phyloP scores from a whole-genome alignment of 2,329 filamentous ascomycete genomes.

The Phyllosticta ampelicida region DNA sequence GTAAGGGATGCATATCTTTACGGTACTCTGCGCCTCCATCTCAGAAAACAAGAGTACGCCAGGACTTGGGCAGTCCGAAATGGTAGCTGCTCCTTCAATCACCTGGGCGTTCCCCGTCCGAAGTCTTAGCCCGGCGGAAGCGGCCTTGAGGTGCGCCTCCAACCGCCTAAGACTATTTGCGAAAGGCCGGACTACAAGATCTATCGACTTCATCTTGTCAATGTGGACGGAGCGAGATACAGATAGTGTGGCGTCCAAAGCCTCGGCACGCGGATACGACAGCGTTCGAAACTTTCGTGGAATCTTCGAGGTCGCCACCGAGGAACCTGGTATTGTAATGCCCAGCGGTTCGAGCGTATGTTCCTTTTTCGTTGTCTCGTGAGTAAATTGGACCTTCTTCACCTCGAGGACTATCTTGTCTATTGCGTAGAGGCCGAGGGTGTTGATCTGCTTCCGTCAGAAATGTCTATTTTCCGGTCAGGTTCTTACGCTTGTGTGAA shows the following conservation, averaged over 20 bases:
- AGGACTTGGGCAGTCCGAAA: slow-evolving; percentile 33
- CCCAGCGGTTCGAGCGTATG: slow-evolving; percentile 36
- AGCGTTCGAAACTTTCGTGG: slow-evolving; percentile 47
- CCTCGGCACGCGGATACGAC: slow-evolving; percentile 60
- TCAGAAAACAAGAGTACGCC: slow-evolving; percentile 36
- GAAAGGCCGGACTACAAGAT: slow-evolving; percentile 61
- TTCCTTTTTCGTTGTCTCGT: slow-evolving; percentile 50
- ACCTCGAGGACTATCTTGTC: slow-evolving; percentile 58
- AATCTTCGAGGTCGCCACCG: slow-evolving; percentile 19
- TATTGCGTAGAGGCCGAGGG: slow-evolving; percentile 64
- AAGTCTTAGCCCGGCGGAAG: slow-evolving; percentile 49
- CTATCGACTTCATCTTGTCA: slow-evolving; percentile 65
- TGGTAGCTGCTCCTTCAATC: slow-evolving; percentile 30
- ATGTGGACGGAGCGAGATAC: slow-evolving; percentile 65
- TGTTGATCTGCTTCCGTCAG: slow-evolving; percentile 43
- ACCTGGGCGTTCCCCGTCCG: slow-evolving; percentile 41
- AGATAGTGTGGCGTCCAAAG: slow-evolving; percentile 57
- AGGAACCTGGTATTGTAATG: slow-evolving; percentile 34
- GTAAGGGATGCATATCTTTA: slow-evolving; percentile 65
- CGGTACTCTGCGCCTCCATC: slow-evolving; percentile 34
- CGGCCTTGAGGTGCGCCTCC: slow-evolving; percentile 44
- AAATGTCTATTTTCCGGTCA: slow-evolving; percentile 14
- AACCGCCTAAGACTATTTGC: slow-evolving; percentile 53
- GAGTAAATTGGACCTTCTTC: slow-evolving; percentile 53
- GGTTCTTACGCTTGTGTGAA: slow-evolving; percentile 35